Evolutionary conservation across 2,329 filamentous ascomycete species (phyloP).

Genomic region (Plenodomus tracheiphilus): DNA sequence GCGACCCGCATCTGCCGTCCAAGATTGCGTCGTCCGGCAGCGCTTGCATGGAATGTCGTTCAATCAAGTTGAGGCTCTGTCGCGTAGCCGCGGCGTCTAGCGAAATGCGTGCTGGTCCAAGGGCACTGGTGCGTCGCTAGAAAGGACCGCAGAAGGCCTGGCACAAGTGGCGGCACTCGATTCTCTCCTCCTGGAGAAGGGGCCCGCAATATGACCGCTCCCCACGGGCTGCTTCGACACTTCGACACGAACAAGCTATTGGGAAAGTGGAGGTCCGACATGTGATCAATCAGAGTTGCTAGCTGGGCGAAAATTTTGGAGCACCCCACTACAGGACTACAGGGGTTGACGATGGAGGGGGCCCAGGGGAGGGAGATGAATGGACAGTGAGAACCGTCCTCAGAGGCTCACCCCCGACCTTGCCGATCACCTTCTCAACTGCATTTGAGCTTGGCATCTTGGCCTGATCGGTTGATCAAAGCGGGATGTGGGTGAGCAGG

Average conservation of each 20-base stretch:
- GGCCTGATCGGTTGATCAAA: neutral
- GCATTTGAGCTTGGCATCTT: neutral
- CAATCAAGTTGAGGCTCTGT: neutral
- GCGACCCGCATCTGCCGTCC: neutral
- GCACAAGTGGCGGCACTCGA: neutral
- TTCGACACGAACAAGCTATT: neutral
- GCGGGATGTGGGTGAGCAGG: neutral
- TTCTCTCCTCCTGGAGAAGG: neutral
- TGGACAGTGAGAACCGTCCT: neutral
- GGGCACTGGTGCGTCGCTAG: neutral
- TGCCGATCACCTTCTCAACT: neutral
- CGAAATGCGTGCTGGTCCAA: neutral
- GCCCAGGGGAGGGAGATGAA: neutral
- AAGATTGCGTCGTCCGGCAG: neutral
- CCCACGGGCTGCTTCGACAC: neutral
- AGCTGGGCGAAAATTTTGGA: neutral
- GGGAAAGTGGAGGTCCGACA: neutral
- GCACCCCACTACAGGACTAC: neutral
- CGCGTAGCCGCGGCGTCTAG: neutral
- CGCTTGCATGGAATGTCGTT: neutral
- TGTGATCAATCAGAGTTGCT: neutral
- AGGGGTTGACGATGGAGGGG: neutral
- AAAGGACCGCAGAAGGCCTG: neutral
- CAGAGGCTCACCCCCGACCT: neutral
- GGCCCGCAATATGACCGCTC: neutral